Percentiles rank a stretch among this genome's conserved stretches.
Evolutionary conservation across 108 stramenopile genomes (phyloP).

Genomic region (Aureococcus anophagefferens): DNA sequence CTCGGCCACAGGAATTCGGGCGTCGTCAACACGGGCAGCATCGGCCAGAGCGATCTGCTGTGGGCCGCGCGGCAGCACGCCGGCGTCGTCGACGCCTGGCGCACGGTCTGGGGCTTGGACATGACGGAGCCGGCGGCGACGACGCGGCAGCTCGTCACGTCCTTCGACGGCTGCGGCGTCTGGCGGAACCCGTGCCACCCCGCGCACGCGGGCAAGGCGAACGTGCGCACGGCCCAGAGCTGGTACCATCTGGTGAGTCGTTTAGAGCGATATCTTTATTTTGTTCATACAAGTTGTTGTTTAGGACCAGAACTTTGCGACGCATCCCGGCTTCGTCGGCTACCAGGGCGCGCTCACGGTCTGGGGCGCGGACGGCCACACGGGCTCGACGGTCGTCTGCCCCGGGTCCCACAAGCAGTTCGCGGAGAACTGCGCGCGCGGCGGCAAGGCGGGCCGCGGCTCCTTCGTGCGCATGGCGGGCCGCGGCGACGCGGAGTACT

Average conservation of each 20-base stretch:
- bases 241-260: not conserved
- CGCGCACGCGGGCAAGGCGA: too few species aligned
- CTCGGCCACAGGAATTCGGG: not conserved
- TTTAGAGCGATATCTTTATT: too few species aligned
- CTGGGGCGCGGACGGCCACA: not conserved
- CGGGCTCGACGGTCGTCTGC: not conserved
- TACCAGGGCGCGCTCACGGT: not conserved
- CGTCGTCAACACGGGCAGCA: not conserved
- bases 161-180: not conserved
- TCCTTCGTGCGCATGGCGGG: not conserved
- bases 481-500: not conserved
- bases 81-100: not conserved
- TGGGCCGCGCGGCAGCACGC: not conserved
- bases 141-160: not conserved
- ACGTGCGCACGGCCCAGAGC: not conserved
- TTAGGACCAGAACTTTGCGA: not conserved
- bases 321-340: not conserved
- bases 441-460: not conserved
- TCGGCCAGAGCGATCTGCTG: not conserved
- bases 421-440: not conserved
- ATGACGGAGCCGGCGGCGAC: too few species aligned
- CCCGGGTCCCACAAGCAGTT: not conserved
- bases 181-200: not conserved
- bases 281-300: too few species aligned
- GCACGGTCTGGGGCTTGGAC: not conserved